phyloP scores from a whole-genome alignment of 2,329 filamentous ascomycete genomes.

The Colletotrichum zoysiae region DNA sequence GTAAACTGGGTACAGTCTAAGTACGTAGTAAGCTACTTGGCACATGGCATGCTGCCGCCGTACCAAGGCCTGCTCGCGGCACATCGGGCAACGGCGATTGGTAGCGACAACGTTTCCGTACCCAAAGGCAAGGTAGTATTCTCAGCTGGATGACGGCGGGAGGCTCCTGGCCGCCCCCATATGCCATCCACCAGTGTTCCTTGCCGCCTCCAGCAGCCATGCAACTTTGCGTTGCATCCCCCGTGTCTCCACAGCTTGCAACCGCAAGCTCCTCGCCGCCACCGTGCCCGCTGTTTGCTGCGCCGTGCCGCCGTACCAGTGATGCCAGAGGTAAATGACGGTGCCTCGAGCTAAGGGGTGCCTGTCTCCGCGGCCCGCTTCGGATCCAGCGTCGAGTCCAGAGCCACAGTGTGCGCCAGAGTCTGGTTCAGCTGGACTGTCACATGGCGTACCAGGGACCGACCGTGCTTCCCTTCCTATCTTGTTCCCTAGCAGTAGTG shows the following conservation, averaged over 20 bases:
- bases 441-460: conserved; percentile 36
- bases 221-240: conserved; percentile 33
- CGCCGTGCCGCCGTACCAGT: background rate
- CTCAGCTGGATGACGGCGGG: conserved; percentile 36
- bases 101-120: conserved; percentile 26
- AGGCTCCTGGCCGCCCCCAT: conserved; percentile 39
- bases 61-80: background rate
- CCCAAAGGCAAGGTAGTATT: conserved; percentile 32
- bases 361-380: conserved; percentile 23
- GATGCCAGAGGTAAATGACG: conserved; percentile 10
- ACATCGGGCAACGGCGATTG: conserved; percentile 18
- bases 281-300: conserved; percentile 21
- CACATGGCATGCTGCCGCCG: conserved; percentile 2
- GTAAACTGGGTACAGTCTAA: no score
- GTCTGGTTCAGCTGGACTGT: conserved; percentile 27
- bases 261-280: conserved; percentile 12
- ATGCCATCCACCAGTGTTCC: conserved; percentile 2
- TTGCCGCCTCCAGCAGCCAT: conserved; percentile 22
- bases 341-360: conserved; percentile 2
- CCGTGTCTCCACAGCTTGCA: conserved; percentile 23
- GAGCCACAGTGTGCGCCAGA: conserved; percentile 14
- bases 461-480: conserved; percentile 19
- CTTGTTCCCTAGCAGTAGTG: conserved; percentile 9
- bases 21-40: no score
- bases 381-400: conserved; percentile 18